Percentiles rank a stretch among this genome's conserved stretches.
phyloP scores from a whole-genome alignment of 176 grass and related monocot species.

The Pharus latifolius region DNA sequence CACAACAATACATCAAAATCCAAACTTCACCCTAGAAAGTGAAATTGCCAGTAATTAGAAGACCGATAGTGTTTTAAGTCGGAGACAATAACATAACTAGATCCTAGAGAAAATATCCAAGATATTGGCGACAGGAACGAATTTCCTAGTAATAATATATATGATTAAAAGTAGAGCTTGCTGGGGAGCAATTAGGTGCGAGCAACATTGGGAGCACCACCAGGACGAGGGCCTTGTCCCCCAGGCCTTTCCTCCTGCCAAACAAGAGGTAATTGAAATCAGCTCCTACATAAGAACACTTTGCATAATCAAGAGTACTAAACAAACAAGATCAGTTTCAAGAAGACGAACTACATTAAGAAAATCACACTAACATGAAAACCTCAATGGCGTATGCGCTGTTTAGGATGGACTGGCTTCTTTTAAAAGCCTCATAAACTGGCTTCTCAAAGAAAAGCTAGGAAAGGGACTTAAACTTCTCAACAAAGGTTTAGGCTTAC shows the following conservation, averaged over 20 bases:
- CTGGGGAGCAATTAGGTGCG: background rate
- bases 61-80: background rate
- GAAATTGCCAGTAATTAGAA: no score
- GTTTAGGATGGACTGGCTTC: no score
- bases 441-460: no score
- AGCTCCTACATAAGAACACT: background rate
- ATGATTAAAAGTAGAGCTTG: background rate
- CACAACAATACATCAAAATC: background rate
- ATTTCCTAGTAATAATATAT: background rate
- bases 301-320: background rate
- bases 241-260: conserved; percentile 16
- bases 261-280: background rate
- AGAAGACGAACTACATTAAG: background rate
- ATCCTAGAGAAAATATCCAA: background rate
- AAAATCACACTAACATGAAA: background rate
- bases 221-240: conserved; percentile 13
- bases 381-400: no score
- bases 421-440: no score
- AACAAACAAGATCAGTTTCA: background rate
- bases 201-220: background rate
- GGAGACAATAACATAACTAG: no score
- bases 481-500: no score
- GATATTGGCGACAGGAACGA: background rate
- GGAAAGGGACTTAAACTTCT: no score
- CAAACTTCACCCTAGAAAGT: background rate